These are phyloP conservation scores for Scleroderma bovista DNA, from an alignment of 768 basidiomycete genomes.

Conservation along the genomic window DNA sequence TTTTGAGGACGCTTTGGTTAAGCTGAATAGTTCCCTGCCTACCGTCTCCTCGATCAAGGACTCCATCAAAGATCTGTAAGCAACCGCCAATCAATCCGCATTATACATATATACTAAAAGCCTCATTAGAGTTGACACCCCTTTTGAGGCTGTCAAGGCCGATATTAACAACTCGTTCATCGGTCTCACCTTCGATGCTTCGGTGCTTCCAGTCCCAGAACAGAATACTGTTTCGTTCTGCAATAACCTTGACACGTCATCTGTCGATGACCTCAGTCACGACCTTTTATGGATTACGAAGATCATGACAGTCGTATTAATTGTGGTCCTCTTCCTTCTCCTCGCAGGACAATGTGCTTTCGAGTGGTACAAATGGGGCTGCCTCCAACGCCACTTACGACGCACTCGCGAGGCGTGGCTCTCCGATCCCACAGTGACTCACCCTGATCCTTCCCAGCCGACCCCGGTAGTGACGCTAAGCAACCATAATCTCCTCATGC, in stretches of 20 bases:
- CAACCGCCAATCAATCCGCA: constrained; percentile 7
- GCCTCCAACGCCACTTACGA: constrained; percentile 57
- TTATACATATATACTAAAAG: neutral
- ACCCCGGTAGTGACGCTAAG: constrained; percentile 55
- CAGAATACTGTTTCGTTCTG: constrained; percentile 73
- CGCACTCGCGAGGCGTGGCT: constrained; percentile 73
- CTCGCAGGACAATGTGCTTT: constrained; percentile 68
- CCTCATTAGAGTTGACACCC: constrained; percentile 61
- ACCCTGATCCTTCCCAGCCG: constrained; percentile 22
- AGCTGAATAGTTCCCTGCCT: constrained; percentile 78
- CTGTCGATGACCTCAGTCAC: constrained; percentile 78
- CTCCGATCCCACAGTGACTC: constrained; percentile 60
- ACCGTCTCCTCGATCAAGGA: constrained; percentile 71
- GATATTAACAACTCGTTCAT: constrained; percentile 87
- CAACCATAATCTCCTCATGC: constrained; percentile 75
- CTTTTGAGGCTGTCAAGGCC: constrained; percentile 82
- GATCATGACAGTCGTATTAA: constrained; percentile 72
- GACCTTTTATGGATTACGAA: constrained; percentile 77
- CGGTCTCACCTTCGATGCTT: constrained; percentile 65
- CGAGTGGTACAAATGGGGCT: constrained; percentile 88
- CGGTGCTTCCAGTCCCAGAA: constrained; percentile 70
- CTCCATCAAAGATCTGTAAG: constrained; percentile 62
- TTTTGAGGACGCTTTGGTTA: constrained; percentile 66
- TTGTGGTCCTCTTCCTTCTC: constrained; percentile 66
- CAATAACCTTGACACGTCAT: constrained; percentile 67